Evolutionary conservation across 2,329 filamentous ascomycete genomes (phyloP).

Genomic region (Penicillium occitanis): DNA sequence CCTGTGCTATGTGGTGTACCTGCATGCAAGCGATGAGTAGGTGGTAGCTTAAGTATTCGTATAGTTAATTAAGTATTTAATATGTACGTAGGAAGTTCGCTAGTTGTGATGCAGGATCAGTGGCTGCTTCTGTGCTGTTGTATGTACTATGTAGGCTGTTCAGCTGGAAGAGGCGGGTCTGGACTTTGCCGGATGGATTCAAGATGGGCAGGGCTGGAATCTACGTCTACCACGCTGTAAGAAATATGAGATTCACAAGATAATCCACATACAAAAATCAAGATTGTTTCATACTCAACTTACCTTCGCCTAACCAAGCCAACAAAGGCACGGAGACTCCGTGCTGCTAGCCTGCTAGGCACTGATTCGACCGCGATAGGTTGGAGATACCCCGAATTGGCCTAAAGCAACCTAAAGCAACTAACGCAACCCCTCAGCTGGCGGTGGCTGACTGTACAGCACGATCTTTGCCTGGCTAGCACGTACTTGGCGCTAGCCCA

Average conservation of each 20-base stretch:
- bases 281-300: not conserved
- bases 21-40: not conserved
- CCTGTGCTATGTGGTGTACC: not conserved
- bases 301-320: not conserved
- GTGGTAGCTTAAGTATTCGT: not conserved
- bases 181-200: not conserved
- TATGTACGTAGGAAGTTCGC: not conserved
- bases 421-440: slow-evolving; percentile 8
- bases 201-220: slow-evolving; percentile 4
- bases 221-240: not conserved
- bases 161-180: not conserved
- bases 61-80: not conserved
- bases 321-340: not conserved
- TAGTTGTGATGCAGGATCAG: not conserved
- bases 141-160: not conserved
- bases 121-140: not conserved
- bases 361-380: not conserved
- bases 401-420: not conserved
- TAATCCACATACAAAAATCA: not conserved
- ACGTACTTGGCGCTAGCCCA: not conserved
- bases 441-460: slow-evolving; percentile 13
- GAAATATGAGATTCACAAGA: too few relatives aligned
- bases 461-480: slow-evolving; percentile 5
- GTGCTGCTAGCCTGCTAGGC: not conserved
- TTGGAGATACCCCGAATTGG: slow-evolving; percentile 9